These are phyloP conservation scores for Dryadomyces quercivorus DNA, from an alignment of 2,329 filamentous ascomycete genomes.

Conservation along the genomic window DNA sequence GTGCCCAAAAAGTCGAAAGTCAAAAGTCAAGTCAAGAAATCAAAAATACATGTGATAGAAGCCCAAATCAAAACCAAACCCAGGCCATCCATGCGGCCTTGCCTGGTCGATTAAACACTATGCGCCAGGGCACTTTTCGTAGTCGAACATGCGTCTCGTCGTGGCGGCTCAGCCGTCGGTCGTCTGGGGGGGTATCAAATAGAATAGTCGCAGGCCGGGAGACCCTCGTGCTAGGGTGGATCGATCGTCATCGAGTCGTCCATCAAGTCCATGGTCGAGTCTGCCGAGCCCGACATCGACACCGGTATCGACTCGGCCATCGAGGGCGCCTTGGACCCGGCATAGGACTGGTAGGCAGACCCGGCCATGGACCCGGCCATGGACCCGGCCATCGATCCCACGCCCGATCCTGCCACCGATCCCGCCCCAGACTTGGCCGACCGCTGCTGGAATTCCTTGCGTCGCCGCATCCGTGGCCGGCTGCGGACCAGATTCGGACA, in stretches of 20 bases:
- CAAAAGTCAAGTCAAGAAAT: too few relatives aligned
- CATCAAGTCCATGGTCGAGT: not conserved
- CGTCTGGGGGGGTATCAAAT: not conserved
- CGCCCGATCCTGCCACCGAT: not conserved
- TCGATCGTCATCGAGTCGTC: not conserved
- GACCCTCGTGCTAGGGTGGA: not conserved
- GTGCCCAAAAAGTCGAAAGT: too few relatives aligned
- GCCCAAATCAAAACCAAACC: too few relatives aligned
- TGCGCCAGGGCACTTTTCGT: too few relatives aligned
- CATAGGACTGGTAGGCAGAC: not conserved
- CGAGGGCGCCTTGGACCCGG: not conserved
- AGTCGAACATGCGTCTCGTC: too few relatives aligned
- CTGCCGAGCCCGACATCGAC: not conserved
- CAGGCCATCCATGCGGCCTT: too few relatives aligned
- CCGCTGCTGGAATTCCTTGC: conserved; percentile 6
- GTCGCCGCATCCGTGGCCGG: conserved; percentile 22
- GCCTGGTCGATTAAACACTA: too few relatives aligned
- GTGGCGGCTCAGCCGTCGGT: too few relatives aligned
- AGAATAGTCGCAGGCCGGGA: not conserved
- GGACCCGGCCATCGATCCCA: not conserved
- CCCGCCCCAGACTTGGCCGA: not conserved
- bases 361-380: not conserved
- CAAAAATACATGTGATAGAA: too few relatives aligned
- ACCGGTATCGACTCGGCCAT: not conserved
- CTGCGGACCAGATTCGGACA: conserved; percentile 21